Conservation (phyloP, 108 stramenopile genomes). For the Stephanodiscus triporus region DNA sequence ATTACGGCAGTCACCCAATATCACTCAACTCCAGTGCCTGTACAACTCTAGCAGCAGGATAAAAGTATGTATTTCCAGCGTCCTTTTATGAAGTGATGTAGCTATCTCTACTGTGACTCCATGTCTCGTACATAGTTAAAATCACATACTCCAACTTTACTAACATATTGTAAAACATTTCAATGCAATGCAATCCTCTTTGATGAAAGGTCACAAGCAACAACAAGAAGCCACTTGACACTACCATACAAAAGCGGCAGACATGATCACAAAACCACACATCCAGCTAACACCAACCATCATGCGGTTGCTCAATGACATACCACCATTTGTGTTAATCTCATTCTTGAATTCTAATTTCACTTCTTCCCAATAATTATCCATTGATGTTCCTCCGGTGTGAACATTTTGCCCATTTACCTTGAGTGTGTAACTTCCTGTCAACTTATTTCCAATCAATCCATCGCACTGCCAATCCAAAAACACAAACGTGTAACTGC, state of each 20-base stretch:
- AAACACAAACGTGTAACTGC: slow-evolving; percentile 46
- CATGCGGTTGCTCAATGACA: background rate
- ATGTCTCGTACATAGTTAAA: no score
- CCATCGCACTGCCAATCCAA: slow-evolving; percentile 54
- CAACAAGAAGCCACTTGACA: background rate
- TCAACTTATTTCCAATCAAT: slow-evolving; percentile 16
- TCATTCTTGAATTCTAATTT: slow-evolving; percentile 28
- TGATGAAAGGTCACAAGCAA: no score
- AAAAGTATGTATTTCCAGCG: no score
- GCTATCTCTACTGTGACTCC: no score
- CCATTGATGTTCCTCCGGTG: slow-evolving; percentile 31
- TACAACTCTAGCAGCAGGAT: no score
- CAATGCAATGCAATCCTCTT: no score
- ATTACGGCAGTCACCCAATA: no score
- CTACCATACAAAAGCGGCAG: background rate
- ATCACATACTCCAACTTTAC: no score
- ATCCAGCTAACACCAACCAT: background rate
- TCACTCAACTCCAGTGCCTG: no score
- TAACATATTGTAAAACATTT: no score
- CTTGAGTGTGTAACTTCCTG: slow-evolving; percentile 37
- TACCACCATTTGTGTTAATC: background rate
- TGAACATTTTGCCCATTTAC: slow-evolving; percentile 40
- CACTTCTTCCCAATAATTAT: slow-evolving; percentile 30
- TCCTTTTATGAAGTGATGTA: no score
- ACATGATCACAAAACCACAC: background rate